Base-by-base conservation (phyloP, 176 grass and related monocot genomes). In the Panicum miliaceum region DNA sequence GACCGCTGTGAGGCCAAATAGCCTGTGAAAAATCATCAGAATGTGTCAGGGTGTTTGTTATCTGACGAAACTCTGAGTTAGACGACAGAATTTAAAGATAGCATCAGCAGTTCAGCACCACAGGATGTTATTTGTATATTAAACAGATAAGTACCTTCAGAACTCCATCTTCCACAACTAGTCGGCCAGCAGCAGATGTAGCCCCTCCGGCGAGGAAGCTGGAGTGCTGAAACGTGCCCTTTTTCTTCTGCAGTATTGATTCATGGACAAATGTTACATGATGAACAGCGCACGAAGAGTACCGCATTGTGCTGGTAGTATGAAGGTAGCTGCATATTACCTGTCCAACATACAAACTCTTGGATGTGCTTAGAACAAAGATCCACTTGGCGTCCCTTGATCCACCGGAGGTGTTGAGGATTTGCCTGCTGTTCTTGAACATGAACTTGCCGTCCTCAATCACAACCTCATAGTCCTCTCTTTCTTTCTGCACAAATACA, bases 191-290 rank as follows among this genome's bases (percentile, higher is more conserved):
- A 77, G 97, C 93, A 29, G 93, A 99, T 37, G 93, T 92, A 36
- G 97, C 97, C 13, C 93, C 97, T 67, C 97, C 97, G 25, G 97
- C 93, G 12, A 96, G 87, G 42, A 99, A 99, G 89, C 97, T 99
- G 8, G 97, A 96, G 74, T 99, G 96, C 85, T 99, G 96, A 88
- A 99, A 99, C 72, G 68, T 96, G 25, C 96, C 96, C 52, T 99
- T 99, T 16, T 82, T 96, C 89, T 99, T 99, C 96, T 97, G 95
- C 81, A 90, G 20, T n/a, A 54, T 11, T 12, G 56, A 80, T 80
- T 78, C 51, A 20, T 43, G 7, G 36, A 54, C 15, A 78, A 81
- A 12, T 40, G 64, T 90, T 57, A 86, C 34, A 82, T 57, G 36
- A 58, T 29, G 56, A 56, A 22, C 14, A 15, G 12, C 4, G 12